Base-by-base conservation (phyloP, 2,329 filamentous ascomycete species). In the Colletotrichum higginsianum region DNA sequence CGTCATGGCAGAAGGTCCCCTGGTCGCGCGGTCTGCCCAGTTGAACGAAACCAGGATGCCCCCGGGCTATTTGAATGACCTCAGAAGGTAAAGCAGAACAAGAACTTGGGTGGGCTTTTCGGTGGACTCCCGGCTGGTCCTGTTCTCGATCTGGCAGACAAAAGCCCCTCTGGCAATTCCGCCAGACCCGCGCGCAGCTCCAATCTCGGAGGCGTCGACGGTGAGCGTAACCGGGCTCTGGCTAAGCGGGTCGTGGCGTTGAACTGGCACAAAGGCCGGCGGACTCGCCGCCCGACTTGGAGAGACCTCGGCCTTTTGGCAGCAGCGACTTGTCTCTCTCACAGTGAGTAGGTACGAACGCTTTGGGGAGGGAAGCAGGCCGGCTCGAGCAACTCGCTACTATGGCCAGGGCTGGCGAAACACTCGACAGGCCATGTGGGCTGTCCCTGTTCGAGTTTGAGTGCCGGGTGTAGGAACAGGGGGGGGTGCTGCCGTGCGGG, bases 361-460 rank as follows among this genome's bases (percentile, higher is more conserved):
- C 30, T 35, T 35, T 11, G 8, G 8, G 30, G 30, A 35, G 30
- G 30, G 42, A 55, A 61, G 30, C n/a, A 47, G 46, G 7, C 60
- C n/a, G 21, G 53, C 56, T 68, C 60, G 62, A 68, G 63, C 71
- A 61, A 38, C 57, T 44, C 61, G 30, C 58, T 63, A 57, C 35
- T 52, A 58, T 46, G 44, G 68, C 68, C 65, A 61, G 64, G 68
- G 71, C 61, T 64, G 65, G 64, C 55, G 35, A 64, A 55, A 58
- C 63, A 35, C 58, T 73, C 63, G 42, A 60, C 71, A 73, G 67
- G 63, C 73, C 73, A 74, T 62, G 64, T 71, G 67, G 71, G 71
- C 46, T 63, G 63, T 70, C 62, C 61, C 61, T 64, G 73, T 73
- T 74, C 70, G 73, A 74, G 61, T 66, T 74, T 71, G 65, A 74